A percentile compares a stretch with the other conserved stretches of the same genome.
These are phyloP conservation scores for Cryptococcus floricola DNA, from an alignment of 1,284 basidiomycete species.

Conservation along the genomic window DNA sequence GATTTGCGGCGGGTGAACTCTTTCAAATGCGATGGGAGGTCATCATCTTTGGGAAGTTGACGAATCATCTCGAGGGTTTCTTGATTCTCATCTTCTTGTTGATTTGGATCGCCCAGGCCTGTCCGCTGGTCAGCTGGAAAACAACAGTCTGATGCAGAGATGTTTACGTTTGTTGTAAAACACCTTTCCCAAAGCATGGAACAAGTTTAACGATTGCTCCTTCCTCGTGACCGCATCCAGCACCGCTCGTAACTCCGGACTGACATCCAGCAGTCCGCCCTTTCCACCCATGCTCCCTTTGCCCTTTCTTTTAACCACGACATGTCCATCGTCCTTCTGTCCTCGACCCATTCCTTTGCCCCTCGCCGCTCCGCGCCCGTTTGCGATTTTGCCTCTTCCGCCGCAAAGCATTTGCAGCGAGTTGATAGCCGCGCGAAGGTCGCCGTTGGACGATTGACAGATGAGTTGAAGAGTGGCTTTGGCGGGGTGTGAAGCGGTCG, in stretches of 20 bases:
- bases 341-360: constrained; percentile 14
- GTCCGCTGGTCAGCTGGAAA: not conserved
- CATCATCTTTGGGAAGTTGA: constrained; percentile 50
- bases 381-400: constrained; percentile 6
- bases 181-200: constrained; percentile 89
- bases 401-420: constrained; percentile 70
- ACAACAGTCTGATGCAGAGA: not conserved
- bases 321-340: constrained; percentile 11
- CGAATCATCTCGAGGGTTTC: constrained; percentile 24
- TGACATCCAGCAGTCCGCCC: constrained; percentile 42
- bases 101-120: constrained; percentile 41
- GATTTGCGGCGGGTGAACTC: constrained; percentile 66
- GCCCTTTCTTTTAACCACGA: constrained; percentile 22
- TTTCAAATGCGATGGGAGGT: constrained; percentile 57
- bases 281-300: constrained; percentile 43
- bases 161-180: constrained; percentile 87
- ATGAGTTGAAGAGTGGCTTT: constrained; percentile 69
- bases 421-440: constrained; percentile 89
- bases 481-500: constrained; percentile 50
- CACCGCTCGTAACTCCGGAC: constrained; percentile 45
- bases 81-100: constrained; percentile 32
- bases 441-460: constrained; percentile 75
- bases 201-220: constrained; percentile 81
- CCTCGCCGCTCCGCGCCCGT: constrained; percentile 23
- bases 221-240: constrained; percentile 71